Evolutionary conservation across 1,284 basidiomycete species (phyloP), one percentile per base, ranked within the genome.

Genomic region (Cryptococcus sp.): DNA sequence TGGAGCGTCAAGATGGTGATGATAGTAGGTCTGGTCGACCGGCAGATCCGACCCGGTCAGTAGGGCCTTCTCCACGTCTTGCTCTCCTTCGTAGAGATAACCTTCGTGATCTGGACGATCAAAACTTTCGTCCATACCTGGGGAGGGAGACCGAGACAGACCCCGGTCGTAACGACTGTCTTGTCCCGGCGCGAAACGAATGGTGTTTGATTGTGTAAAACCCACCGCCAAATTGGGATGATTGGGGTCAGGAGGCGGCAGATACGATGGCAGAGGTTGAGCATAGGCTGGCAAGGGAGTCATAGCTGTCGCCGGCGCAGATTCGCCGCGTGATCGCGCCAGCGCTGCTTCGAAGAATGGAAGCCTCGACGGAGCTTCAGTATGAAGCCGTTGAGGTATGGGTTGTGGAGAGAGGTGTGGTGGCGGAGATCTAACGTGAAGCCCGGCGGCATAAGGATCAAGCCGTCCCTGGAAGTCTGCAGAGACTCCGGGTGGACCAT

Each of bases 281-380:
- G 35, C 40, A 41, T 56, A 62, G 3, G 22, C 22, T 4, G 41
- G 30, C 30, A 35, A 35, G 30, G 30, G 47, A 17, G 51, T 27
- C n/a, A 42, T 13, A 1, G 48, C 5, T 17, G 41, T 7, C 6
- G 40, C 42, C 4, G 42, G 23, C 2, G 52, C 30, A 11, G 25
- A 20, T 30, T 57, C 53, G 5, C 58, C 67, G 11, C 67, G 52
- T 7, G 70, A 65, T 1, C 70, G 62, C 10, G 74, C 72, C 7
- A 75, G 55, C 0, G 74, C 74, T 1, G 74, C 72, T 49, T 76
- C 72, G 50, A 76, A 76, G 57, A 69, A 67, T 0, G 72, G 71
- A 2, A 75, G 58, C 3, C 65, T 30, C 7, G 49, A 19, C 16
- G 48, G 22, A 2, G 48, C 23, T 4, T 2, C 30, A 2, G 13